phyloP scores from a whole-genome alignment of 1,284 basidiomycete genomes.

The Vanrija sp. region DNA sequence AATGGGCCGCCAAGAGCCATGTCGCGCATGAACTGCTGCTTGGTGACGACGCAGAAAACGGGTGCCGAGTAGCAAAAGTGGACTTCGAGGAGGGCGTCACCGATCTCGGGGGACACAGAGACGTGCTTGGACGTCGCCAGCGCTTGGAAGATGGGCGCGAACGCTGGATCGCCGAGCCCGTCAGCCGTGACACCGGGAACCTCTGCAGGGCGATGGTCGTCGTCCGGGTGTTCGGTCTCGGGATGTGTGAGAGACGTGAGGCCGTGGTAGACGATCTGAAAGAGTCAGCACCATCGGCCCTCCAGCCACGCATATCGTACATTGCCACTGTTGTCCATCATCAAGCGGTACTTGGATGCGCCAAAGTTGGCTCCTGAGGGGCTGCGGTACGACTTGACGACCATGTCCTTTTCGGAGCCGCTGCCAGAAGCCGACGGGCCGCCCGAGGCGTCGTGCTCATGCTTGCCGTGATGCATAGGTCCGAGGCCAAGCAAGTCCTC shows the following conservation, averaged over 20 bases:
- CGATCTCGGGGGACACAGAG: conserved; percentile 15
- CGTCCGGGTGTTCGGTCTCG: background rate
- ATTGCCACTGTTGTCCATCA: conserved; percentile 8
- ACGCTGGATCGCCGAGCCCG: conserved; percentile 1
- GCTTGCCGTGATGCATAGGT: background rate
- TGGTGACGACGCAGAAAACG: conserved; percentile 5
- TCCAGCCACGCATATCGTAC: background rate
- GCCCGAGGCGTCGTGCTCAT: background rate
- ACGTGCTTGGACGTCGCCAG: conserved; percentile 15
- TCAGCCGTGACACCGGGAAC: background rate
- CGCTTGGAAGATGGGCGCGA: conserved; percentile 13
- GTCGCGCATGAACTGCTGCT: conserved; percentile 10
- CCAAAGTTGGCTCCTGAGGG: background rate
- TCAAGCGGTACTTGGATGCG: conserved; percentile 10
- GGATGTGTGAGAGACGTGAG: background rate
- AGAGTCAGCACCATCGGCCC: background rate
- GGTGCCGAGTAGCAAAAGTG: conserved; percentile 10
- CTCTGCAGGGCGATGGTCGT: background rate
- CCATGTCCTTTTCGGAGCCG: background rate
- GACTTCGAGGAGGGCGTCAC: conserved; percentile 12
- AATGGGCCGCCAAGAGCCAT: conserved; percentile 17
- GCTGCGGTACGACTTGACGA: background rate
- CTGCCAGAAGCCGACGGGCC: background rate
- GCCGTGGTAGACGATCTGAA: conserved; percentile 12
- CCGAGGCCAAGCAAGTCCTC: background rate